A percentile compares a stretch with the other conserved stretches of the same genome.
phyloP scores from a whole-genome alignment of 225 moss, liverwort and hornwort genomes.

The Marchantia paleacea region DNA sequence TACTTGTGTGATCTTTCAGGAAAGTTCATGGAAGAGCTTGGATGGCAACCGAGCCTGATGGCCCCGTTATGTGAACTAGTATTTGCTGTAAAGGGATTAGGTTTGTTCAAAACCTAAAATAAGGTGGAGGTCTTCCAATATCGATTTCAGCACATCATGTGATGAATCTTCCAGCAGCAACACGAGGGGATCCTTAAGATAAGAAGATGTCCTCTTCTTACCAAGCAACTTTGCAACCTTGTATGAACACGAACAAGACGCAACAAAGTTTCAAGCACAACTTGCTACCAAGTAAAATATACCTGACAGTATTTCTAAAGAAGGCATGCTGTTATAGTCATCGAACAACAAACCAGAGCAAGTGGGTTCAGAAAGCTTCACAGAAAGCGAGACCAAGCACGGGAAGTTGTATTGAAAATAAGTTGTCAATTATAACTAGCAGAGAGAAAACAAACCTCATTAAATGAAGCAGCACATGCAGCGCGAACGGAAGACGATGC shows the following conservation, averaged over 20 bases:
- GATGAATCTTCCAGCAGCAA: slow-evolving; percentile 70
- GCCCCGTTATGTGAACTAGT: background rate
- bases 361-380: no score
- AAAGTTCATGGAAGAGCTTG: background rate
- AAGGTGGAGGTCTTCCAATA: slow-evolving; percentile 63
- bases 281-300: background rate
- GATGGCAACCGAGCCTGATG: background rate
- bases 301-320: no score
- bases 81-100: background rate
- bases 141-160: slow-evolving; percentile 60
- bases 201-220: slow-evolving; percentile 72
- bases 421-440: background rate
- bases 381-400: no score
- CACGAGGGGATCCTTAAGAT: slow-evolving; percentile 78
- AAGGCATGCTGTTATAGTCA: no score
- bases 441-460: slow-evolving; percentile 54
- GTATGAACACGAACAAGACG: background rate
- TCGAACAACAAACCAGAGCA: no score
- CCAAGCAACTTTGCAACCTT: slow-evolving; percentile 66
- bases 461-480: slow-evolving; percentile 78
- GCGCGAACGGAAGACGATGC: slow-evolving; percentile 58
- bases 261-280: background rate
- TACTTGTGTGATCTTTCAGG: background rate
- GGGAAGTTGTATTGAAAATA: no score
- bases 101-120: slow-evolving; percentile 58